These are phyloP conservation scores for Phytophthora pseudosyringae DNA, from an alignment of 352 stramenopile genomes.

Conservation along the genomic window DNA sequence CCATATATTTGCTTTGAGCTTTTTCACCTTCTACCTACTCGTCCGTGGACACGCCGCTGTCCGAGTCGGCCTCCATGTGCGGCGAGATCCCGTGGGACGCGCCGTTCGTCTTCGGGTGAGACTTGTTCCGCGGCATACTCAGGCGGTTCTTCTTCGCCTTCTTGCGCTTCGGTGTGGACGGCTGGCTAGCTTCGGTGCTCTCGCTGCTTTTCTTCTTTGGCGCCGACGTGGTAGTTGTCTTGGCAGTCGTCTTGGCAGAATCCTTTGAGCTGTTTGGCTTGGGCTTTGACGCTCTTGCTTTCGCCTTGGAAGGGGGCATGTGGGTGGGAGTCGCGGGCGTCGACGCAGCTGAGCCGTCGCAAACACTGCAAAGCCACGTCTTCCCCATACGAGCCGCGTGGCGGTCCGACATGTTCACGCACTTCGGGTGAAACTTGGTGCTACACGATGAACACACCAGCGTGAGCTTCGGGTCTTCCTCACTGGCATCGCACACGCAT, in stretches of 20 bases:
- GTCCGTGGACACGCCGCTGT: conserved; percentile 44
- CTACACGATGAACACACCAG: conserved; percentile 68
- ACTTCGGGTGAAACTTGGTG: conserved; percentile 82
- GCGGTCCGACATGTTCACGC: conserved; percentile 79
- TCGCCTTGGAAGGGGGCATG: conserved; percentile 10
- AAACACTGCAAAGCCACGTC: conserved; percentile 40
- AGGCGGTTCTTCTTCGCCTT: conserved; percentile 37
- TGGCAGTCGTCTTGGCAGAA: conserved; percentile 6
- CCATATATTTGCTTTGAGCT: conserved; percentile 12
- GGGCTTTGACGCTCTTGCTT: conserved; percentile 10
- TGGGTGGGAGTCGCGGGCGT: conserved; percentile 25
- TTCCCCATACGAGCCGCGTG: conserved; percentile 67
- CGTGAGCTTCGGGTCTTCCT: conserved; percentile 53
- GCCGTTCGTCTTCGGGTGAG: conserved; percentile 26
- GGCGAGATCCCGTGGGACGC: conserved; percentile 42
- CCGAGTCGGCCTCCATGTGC: conserved; percentile 46
- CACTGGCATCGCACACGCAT: conserved; percentile 51
- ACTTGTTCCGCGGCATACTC: conserved; percentile 41
- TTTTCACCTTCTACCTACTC: conserved; percentile 29
- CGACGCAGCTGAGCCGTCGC: conserved; percentile 32
- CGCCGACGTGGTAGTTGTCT: conserved; percentile 2
- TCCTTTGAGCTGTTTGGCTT: conserved; percentile 26
- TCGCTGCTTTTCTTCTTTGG: conserved; percentile 25
- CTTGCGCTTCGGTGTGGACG: conserved; percentile 29
- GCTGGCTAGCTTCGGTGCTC: conserved; percentile 8